Conservation (phyloP, 2,329 filamentous ascomycete species). For the Paracoccidioides brasiliensis region DNA sequence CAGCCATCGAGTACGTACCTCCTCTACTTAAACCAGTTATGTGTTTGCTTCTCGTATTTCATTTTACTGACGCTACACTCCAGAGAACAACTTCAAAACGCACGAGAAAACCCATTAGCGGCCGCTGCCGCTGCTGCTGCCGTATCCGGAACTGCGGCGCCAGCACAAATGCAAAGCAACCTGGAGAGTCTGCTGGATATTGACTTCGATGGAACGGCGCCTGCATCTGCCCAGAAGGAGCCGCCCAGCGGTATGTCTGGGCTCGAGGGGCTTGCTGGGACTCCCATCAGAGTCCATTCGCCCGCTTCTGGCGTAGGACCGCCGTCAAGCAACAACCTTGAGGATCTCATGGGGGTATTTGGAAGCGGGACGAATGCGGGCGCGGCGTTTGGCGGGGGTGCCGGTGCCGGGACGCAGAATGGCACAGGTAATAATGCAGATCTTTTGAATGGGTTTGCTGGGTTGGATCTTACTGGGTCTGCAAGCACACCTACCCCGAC, state of each 20-base stretch:
- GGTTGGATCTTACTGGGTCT: slow-evolving; percentile 56
- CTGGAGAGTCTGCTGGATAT: slow-evolving; percentile 93
- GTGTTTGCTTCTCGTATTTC: neutral
- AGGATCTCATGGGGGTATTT: slow-evolving; percentile 67
- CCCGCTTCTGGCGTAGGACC: slow-evolving; percentile 27
- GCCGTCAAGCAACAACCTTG: slow-evolving; percentile 48
- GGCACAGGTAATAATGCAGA: slow-evolving; percentile 30
- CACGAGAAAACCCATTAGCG: slow-evolving; percentile 85
- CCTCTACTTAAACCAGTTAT: neutral
- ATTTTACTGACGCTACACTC: slow-evolving; percentile 12
- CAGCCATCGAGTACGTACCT: slow-evolving; percentile 65
- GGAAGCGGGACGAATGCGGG: slow-evolving; percentile 34
- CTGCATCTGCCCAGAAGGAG: slow-evolving; percentile 66
- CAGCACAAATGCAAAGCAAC: slow-evolving; percentile 52
- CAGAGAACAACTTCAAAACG: slow-evolving; percentile 77
- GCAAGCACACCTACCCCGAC: slow-evolving; percentile 15
- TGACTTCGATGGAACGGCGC: slow-evolving; percentile 85
- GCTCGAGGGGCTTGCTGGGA: slow-evolving; percentile 42
- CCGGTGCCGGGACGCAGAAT: slow-evolving; percentile 20
- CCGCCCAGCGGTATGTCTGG: slow-evolving; percentile 53
- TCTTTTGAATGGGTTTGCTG: slow-evolving; percentile 72
- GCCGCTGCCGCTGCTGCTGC: slow-evolving; percentile 61
- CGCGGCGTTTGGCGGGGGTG: slow-evolving; percentile 18
- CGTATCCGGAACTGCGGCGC: slow-evolving; percentile 41
- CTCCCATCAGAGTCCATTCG: slow-evolving; percentile 38